phyloP scores from a whole-genome alignment of 768 basidiomycete genomes.

The Cantharellus anzutake region DNA sequence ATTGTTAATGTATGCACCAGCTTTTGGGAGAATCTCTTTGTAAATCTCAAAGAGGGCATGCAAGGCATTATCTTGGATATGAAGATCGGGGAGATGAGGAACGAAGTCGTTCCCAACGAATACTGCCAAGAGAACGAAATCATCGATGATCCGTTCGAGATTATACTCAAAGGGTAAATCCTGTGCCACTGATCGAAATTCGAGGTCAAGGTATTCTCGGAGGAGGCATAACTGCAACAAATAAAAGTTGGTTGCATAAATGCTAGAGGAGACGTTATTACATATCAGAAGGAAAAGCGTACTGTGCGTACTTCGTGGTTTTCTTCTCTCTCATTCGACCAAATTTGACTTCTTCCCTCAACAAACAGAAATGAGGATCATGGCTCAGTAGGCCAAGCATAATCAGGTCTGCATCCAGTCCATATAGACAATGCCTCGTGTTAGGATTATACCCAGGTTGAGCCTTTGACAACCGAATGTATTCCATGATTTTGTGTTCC shows the following conservation, averaged over 20 bases:
- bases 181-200: constrained; percentile 49
- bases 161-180: constrained; percentile 62
- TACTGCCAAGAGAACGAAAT: constrained; percentile 90
- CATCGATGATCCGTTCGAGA: constrained; percentile 90
- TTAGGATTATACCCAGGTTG: constrained; percentile 95
- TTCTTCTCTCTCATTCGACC: constrained; percentile 60
- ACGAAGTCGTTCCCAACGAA: constrained; percentile 98
- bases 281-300: constrained; percentile 2
- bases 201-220: constrained; percentile 93
- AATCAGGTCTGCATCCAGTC: constrained; percentile 93
- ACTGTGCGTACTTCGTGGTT: constrained; percentile 29
- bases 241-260: constrained; percentile 82
- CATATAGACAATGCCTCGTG: constrained; percentile 92
- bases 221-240: constrained; percentile 84
- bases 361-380: constrained; percentile 94
- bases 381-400: constrained; percentile 96
- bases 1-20: constrained; percentile 86
- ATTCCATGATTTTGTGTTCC: constrained; percentile 99
- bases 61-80: constrained; percentile 93
- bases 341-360: constrained; percentile 97
- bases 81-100: constrained; percentile 87
- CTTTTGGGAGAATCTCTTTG: constrained; percentile 63
- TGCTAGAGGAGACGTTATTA: constrained; percentile 14
- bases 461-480: constrained; percentile 84
- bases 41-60: constrained; percentile 90